Percentiles rank a stretch among this genome's conserved stretches.
phyloP scores from a whole-genome alignment of 805 yeast species.

The Wickerhamiella kurtzmanii region DNA sequence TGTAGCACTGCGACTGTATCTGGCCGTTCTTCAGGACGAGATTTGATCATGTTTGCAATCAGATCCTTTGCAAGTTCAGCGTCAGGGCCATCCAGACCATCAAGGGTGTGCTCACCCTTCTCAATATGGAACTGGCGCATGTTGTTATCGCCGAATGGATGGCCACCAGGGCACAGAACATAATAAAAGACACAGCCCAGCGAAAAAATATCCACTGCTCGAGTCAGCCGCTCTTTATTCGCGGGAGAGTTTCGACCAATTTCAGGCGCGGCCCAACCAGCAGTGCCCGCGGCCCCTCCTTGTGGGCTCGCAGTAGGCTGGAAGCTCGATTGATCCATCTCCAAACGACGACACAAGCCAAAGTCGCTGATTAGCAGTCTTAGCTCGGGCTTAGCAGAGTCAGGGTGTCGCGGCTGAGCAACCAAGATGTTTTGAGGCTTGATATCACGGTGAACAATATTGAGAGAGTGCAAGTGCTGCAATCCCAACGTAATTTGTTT shows the following conservation, averaged over 20 bases:
- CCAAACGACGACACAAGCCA: conserved; percentile 86
- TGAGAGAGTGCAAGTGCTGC: conserved; percentile 72
- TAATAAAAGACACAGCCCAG: conserved; percentile 90
- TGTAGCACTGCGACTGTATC: conserved; percentile 50
- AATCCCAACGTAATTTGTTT: conserved; percentile 74
- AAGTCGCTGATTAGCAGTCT: conserved; percentile 84
- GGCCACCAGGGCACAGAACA: conserved; percentile 66
- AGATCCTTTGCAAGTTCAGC: conserved; percentile 62
- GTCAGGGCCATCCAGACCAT: conserved; percentile 23
- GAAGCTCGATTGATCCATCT: conserved; percentile 84
- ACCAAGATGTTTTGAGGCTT: conserved; percentile 90
- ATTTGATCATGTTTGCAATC: conserved; percentile 55
- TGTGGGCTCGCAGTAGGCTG: conserved; percentile 67
- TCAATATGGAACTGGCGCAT: conserved; percentile 76
- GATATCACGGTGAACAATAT: conserved; percentile 87
- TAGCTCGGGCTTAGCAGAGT: conserved; percentile 21
- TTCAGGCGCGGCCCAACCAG: conserved; percentile 99
- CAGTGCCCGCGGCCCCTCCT: conserved; percentile 57
- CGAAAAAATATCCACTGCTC: conserved; percentile 87
- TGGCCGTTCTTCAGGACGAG: conserved; percentile 59
- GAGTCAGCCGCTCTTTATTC: conserved; percentile 46
- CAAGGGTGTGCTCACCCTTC: conserved; percentile 38
- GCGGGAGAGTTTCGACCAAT: conserved; percentile 6
- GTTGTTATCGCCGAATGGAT: conserved; percentile 92
- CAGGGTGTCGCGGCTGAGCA: conserved; percentile 37